Conservation (phyloP, 257 asterid species). For the Lantana camara region DNA sequence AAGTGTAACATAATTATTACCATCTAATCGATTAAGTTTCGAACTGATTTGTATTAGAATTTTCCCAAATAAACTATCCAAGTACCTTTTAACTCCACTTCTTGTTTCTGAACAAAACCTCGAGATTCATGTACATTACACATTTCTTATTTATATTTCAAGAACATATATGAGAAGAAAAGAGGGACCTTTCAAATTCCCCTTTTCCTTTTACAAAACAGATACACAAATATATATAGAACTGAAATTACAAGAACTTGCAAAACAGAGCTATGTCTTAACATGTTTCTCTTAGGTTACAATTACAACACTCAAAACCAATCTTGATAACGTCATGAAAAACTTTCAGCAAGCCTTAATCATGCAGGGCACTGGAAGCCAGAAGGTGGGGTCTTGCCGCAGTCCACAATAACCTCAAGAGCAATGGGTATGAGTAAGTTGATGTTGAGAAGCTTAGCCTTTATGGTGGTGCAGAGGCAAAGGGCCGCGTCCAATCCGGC, state of each 20-base stretch:
- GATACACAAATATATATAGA: neutral
- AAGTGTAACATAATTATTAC: too few species aligned
- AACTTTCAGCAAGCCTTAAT: neutral
- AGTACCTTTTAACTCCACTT: too few species aligned
- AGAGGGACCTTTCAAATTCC: neutral
- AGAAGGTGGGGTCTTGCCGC: slow-evolving; percentile 66
- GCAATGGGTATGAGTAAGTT: slow-evolving; percentile 62
- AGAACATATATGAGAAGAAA: neutral
- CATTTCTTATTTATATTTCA: neutral
- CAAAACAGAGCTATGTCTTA: neutral
- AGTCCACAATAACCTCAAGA: slow-evolving; percentile 56
- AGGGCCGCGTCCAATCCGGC: slow-evolving; percentile 55
- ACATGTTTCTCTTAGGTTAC: neutral
- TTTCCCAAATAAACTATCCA: too few species aligned
- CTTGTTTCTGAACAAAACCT: neutral
- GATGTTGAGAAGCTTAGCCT: slow-evolving; percentile 59
- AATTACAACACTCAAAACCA: neutral
- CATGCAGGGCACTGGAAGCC: slow-evolving; percentile 58
- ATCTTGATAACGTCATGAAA: neutral
- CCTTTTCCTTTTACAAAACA: neutral
- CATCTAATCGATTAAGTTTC: too few species aligned
- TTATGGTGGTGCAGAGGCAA: slow-evolving; percentile 74
- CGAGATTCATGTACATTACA: neutral
- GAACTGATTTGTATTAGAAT: too few species aligned
- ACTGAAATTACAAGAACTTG: neutral